phyloP scores from a whole-genome alignment of 768 basidiomycete species.

The Candolleomyces efflorescens region DNA sequence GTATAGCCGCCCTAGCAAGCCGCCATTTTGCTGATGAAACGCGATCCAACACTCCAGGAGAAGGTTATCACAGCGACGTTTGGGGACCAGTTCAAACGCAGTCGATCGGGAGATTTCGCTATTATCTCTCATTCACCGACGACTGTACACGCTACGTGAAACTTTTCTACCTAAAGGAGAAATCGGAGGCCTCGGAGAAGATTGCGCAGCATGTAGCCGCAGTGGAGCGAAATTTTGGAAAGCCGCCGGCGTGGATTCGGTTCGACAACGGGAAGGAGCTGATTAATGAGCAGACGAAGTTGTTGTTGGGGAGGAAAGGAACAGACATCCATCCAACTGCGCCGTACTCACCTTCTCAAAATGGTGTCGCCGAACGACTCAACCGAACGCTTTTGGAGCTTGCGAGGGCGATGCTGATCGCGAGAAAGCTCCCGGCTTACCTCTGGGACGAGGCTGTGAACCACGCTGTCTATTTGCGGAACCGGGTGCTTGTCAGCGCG shows the following conservation, averaged over 20 bases:
- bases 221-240: background rate
- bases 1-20: too few species aligned
- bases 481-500: conserved; percentile 16
- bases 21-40: too few species aligned
- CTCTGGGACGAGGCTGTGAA: conserved; percentile 21
- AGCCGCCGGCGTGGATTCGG: background rate
- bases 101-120: conserved; percentile 17
- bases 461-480: conserved; percentile 17
- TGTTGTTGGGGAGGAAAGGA: conserved; percentile 18
- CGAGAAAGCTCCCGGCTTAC: conserved; percentile 8
- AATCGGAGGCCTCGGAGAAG: conserved; percentile 16
- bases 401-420: conserved; percentile 1
- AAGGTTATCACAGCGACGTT: too few species aligned
- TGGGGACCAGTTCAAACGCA: conserved; percentile 10
- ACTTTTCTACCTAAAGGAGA: conserved; percentile 21
- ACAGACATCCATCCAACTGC: conserved; percentile 26
- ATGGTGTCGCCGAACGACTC: conserved; percentile 32
- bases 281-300: conserved; percentile 17
- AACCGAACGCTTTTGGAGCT: conserved; percentile 7
- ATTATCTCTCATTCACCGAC: conserved; percentile 32
- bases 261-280: conserved; percentile 30
- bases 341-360: conserved; percentile 34
- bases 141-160: conserved; percentile 22
- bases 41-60: too few species aligned
- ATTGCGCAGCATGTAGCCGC: background rate